phyloP scores from a whole-genome alignment of 371 early-diverging fungal species.

The Mucor ambiguus region DNA sequence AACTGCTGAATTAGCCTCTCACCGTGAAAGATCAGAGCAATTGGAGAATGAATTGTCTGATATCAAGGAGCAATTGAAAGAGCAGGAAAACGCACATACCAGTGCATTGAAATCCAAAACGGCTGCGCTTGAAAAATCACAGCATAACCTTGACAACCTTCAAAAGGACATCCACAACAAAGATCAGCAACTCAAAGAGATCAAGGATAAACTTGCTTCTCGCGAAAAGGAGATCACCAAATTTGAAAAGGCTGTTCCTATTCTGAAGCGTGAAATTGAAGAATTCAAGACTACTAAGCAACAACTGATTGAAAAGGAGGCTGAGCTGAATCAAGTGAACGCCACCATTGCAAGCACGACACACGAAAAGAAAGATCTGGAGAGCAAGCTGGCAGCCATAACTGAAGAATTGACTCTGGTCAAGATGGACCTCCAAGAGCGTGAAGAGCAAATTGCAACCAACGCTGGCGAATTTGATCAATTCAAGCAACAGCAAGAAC shows the following conservation, averaged over 20 bases:
- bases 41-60: neutral
- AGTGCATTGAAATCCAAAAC: neutral
- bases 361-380: constrained; percentile 5
- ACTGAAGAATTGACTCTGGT: neutral
- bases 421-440: constrained; percentile 1
- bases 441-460: constrained; percentile 13
- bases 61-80: neutral
- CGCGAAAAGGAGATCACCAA: neutral
- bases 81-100: neutral
- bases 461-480: constrained; percentile 11
- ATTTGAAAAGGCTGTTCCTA: constrained; percentile 4
- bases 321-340: neutral
- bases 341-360: neutral
- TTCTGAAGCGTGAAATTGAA: constrained; percentile 10
- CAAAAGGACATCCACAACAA: neutral
- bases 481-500: constrained; percentile 18
- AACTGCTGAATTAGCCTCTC: neutral
- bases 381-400: neutral
- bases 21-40: neutral
- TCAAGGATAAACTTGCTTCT: neutral
- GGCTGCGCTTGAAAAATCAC: neutral
- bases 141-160: neutral
- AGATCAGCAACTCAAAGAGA: neutral
- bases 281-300: constrained; percentile 5
- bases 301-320: neutral